Evolutionary conservation across 495 filamentous ascomycete genomes (phyloP), one percentile per base, ranked within the genome.

Genomic region (Tuber calosporum): DNA sequence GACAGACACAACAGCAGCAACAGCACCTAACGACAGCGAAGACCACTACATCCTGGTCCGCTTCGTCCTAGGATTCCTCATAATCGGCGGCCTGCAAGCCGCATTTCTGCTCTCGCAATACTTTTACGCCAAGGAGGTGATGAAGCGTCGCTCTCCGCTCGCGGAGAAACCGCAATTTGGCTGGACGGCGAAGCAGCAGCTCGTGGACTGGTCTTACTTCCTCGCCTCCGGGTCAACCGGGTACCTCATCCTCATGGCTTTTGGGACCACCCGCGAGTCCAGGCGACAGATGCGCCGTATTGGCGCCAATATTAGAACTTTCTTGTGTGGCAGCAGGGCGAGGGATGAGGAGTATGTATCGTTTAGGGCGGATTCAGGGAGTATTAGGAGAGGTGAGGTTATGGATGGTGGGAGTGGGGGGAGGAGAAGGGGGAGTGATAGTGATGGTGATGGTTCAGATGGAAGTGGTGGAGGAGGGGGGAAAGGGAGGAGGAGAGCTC

Each of bases 151-250:
- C 17, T 45, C 70, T 22, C 68, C 69, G 1, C 37, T 72, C 30
- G 72, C 77, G n/a, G 26, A 40, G 53, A 53, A 37, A 9, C 77
- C 77, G 2, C 62, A 48, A 9, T 20, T 79, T 6, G 77, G 77
- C 1, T 76, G 73, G 77, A 79, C 42, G 9, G 43, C 53, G 13
- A 69, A 48, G 15, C 58, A 76, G 30, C 77, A 79, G 34, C 30
- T 79, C 11, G 68, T n/a, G 66, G 77, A 79, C 38, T 79, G 77
- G 77, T 67, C 77, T n/a, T 79, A 72, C 73, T 79, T 79, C 36
- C 43, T 79, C 3, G 73, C 77, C 40, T 75, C 77, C 17, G 77
- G 69, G 1, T 79, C 77, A 20, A 79, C 77, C 6, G 77, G 77
- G 4, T 79, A 79, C 42, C 73, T 79, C 5, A 73, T 79, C 36